Evolutionary conservation across 176 grass and related monocot species (phyloP).

Genomic region (Saccharum spontaneum): DNA sequence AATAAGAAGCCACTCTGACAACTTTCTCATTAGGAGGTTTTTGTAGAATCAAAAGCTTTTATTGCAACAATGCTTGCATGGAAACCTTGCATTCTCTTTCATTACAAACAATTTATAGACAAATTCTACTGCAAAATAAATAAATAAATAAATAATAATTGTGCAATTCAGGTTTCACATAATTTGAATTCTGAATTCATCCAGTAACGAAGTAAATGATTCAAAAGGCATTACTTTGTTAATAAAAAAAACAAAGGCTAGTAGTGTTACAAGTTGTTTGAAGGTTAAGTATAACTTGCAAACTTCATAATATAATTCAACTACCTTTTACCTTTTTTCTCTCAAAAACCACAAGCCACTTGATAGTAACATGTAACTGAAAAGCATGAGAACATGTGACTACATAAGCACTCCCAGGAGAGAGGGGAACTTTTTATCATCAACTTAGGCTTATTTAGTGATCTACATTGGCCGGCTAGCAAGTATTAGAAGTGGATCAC

Average conservation of each 20-base stretch:
- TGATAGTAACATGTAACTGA: conserved; percentile 54
- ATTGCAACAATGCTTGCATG: conserved; percentile 11
- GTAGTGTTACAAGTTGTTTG: not conserved
- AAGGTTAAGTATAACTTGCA: not conserved
- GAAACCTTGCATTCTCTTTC: conserved; percentile 11
- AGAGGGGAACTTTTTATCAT: conserved; percentile 20
- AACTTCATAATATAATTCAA: conserved; percentile 1
- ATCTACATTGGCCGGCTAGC: not conserved
- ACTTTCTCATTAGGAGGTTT: not conserved
- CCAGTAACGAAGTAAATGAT: not conserved
- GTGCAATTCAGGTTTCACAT: not conserved
- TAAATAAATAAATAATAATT: not conserved
- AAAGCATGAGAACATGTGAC: conserved; percentile 40
- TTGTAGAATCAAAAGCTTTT: conserved; percentile 1
- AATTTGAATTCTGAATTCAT: not conserved
- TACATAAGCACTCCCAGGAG: conserved; percentile 26
- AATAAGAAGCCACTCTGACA: conserved; percentile 12
- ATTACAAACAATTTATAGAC: not conserved
- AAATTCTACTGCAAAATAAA: not conserved
- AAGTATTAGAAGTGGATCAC: conserved; percentile 28
- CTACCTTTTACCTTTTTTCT: not conserved
- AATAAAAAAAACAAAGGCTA: not conserved
- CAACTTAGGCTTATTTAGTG: conserved; percentile 13
- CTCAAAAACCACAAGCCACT: conserved; percentile 20
- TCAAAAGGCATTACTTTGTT: not conserved